These are phyloP conservation scores for Phytopythium boreale DNA, from an alignment of 352 stramenopile species.

Conservation along the genomic window DNA sequence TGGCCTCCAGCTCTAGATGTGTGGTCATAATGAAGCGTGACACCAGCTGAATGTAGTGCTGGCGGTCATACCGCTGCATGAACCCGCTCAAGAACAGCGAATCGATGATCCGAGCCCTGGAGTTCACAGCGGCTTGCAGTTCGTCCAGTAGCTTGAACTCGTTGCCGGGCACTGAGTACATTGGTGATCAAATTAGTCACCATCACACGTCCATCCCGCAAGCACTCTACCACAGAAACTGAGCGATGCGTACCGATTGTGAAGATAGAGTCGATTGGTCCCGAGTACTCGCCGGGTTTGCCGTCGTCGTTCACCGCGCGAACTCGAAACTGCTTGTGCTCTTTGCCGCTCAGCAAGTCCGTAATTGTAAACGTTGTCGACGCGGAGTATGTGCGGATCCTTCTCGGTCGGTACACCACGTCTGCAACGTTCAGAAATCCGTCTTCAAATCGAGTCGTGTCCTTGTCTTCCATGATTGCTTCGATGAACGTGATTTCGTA, in stretches of 20 bases:
- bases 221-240: neutral
- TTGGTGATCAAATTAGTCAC: conserved; percentile 3
- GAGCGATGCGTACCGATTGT: conserved; percentile 46
- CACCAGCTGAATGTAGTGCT: conserved; percentile 66
- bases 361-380: conserved; percentile 33
- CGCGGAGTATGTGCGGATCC: conserved; percentile 46
- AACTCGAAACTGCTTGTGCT: conserved; percentile 63
- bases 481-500: conserved; percentile 69
- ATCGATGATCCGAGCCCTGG: conserved; percentile 57
- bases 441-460: conserved; percentile 11
- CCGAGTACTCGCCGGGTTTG: conserved; percentile 49
- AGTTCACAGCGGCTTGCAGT: conserved; percentile 75
- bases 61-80: conserved; percentile 72
- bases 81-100: conserved; percentile 80
- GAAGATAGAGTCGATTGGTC: conserved; percentile 46
- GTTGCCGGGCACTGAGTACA: conserved; percentile 42
- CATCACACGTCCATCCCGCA: neutral
- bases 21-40: conserved; percentile 58
- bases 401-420: conserved; percentile 47
- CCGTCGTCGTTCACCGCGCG: conserved; percentile 56
- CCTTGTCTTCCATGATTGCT: conserved; percentile 54
- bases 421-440: conserved; percentile 52
- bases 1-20: conserved; percentile 44
- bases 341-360: conserved; percentile 55
- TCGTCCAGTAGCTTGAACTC: conserved; percentile 75